Evolutionary conservation across 345 rosid genomes (phyloP).

Genomic region (Populus deltoides): DNA sequence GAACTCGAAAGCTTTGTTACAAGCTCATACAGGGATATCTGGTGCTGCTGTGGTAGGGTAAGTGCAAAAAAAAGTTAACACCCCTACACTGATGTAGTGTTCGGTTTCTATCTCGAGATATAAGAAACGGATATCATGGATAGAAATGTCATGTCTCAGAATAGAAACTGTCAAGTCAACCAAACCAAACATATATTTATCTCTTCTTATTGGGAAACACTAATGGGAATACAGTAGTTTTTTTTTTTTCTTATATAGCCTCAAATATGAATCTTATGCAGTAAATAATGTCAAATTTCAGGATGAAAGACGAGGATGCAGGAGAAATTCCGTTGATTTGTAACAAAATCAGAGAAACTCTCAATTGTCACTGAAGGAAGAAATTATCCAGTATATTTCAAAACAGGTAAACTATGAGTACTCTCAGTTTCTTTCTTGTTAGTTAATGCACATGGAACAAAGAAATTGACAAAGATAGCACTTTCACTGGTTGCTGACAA

Average conservation of each 20-base stretch:
- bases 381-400: slow-evolving; percentile 21
- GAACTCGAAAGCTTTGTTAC: slow-evolving; percentile 27
- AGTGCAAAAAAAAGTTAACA: neutral
- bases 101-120: too few relatives aligned
- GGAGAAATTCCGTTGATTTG: slow-evolving; percentile 33
- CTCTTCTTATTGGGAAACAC: too few relatives aligned
- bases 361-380: slow-evolving; percentile 12
- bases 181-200: too few relatives aligned
- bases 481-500: neutral
- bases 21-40: slow-evolving; percentile 19
- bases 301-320: slow-evolving; percentile 25
- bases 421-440: neutral
- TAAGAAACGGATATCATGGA: too few relatives aligned
- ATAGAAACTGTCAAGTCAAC: too few relatives aligned
- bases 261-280: neutral
- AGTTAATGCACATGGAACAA: neutral
- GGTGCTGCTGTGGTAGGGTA: slow-evolving; percentile 37
- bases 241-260: neutral
- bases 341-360: slow-evolving; percentile 19
- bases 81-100: neutral
- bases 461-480: neutral
- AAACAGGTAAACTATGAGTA: slow-evolving; percentile 20
- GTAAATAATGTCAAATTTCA: neutral
- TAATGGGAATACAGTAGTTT: too few relatives aligned
- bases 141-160: too few relatives aligned